Evolutionary conservation across 768 basidiomycete species (phyloP), one percentile per base, ranked within the genome.

Genomic region (Dentipellis fragilis): DNA sequence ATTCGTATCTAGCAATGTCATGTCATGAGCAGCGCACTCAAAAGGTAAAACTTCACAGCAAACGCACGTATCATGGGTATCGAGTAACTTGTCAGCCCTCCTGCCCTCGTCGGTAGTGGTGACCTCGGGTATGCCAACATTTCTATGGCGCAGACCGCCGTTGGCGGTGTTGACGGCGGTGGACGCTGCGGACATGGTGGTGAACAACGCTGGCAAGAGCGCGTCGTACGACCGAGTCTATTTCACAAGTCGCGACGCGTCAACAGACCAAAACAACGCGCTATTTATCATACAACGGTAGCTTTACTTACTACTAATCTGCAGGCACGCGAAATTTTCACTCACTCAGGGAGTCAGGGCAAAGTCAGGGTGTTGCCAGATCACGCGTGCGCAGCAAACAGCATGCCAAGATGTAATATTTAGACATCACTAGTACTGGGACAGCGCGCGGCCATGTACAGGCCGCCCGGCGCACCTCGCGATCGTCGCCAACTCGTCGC

Each of bases 1-100:
- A 99, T 69, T 99, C 94, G 73, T 89, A 95, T 38, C 92, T 94
- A 60, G 14, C 59, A 21, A 58, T n/a, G n/a, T n/a, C n/a, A 42
- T 19, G 21, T 14, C 3, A 35, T 22, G 55, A 48, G 19, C n/a
- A 51, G n/a, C 55, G 42, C 59, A 8, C 62, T 55, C 19, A 52
- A 51, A 42, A 34, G 9, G 5, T 35, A 68, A 78, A 52, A 63
- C 86, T 69, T 14, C 29, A 35, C n/a, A 29, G 49, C n/a, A 23
- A 10, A 66, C 72, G 49, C 52, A 76, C 74, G 66, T 65, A 54
- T 67, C 63, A 55, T 78, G 76, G 54, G 68, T 66, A 63, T 79
- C 77, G 51, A 94, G 74, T 45, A 81, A 73, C 54, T 80, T 77
- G 74, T 94, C 92, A 10, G 74, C 73, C 68, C 83, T 83, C 57